A percentile compares a stretch with the other conserved stretches of the same genome.
phyloP scores from a whole-genome alignment of 352 stramenopile species.

The Pythium dissimile region DNA sequence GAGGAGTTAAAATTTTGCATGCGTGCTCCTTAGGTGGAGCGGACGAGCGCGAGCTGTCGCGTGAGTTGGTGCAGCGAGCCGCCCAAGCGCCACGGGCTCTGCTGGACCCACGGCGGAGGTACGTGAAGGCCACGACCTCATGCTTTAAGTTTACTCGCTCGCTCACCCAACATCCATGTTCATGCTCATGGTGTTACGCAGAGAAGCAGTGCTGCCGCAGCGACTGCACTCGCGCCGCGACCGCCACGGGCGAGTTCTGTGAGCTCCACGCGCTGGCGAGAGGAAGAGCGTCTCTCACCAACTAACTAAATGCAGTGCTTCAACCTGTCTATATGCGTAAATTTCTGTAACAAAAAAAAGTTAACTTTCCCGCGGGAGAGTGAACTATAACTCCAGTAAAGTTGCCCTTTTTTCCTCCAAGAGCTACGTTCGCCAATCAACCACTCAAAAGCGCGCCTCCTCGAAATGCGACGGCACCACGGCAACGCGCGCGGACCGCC shows the following conservation, averaged over 20 bases:
- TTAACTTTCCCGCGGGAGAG: too few relatives aligned
- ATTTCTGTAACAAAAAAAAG: too few relatives aligned
- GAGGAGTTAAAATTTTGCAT: too few relatives aligned
- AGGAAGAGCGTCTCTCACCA: neutral
- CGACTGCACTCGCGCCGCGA: slow-evolving; percentile 28
- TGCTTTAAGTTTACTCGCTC: neutral
- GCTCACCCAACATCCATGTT: neutral
- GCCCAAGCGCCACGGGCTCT: slow-evolving; percentile 44
- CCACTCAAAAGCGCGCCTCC: too few relatives aligned
- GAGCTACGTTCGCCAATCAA: neutral
- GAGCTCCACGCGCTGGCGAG: slow-evolving; percentile 32
- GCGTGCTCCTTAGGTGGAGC: too few relatives aligned
- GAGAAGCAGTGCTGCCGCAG: slow-evolving; percentile 43
- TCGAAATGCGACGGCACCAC: slow-evolving; percentile 13
- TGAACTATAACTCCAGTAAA: too few relatives aligned
- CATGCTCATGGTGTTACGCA: slow-evolving; percentile 7
- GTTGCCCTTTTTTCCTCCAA: too few relatives aligned
- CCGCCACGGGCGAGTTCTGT: slow-evolving; percentile 37
- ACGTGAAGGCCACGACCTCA: neutral
- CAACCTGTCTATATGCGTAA: slow-evolving; percentile 5
- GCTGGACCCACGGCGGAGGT: slow-evolving; percentile 52
- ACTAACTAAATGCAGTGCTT: neutral
- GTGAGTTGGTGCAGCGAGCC: slow-evolving; percentile 42
- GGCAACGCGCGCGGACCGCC: neutral
- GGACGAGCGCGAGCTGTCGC: slow-evolving; percentile 22